Evolutionary conservation across 2,329 filamentous ascomycete species (phyloP).

Genomic region (Graphiopsis chlorocephala): DNA sequence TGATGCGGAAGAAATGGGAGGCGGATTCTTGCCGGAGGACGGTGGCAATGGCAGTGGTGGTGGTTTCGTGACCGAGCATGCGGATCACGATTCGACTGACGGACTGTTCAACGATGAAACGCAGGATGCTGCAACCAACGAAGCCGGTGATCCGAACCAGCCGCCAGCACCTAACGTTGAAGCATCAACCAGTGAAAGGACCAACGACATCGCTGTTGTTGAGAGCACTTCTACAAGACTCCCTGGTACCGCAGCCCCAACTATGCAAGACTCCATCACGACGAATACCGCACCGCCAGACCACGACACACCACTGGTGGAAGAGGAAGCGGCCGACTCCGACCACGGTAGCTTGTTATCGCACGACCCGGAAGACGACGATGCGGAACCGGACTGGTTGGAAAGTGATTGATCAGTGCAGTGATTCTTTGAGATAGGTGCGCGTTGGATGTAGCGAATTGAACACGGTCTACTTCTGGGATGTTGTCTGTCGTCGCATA

Average conservation of each 20-base stretch:
- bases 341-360: conserved; percentile 55
- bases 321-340: conserved; percentile 24
- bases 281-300: not conserved
- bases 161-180: not conserved
- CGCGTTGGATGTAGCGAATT: not conserved
- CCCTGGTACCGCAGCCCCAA: not conserved
- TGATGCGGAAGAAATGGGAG: not conserved
- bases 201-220: not conserved
- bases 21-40: not conserved
- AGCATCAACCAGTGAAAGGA: not conserved
- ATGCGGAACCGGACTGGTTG: conserved; percentile 64
- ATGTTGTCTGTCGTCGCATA: not conserved
- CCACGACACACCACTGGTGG: not conserved
- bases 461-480: not conserved
- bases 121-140: not conserved
- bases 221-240: not conserved
- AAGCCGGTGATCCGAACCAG: not conserved
- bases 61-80: conserved; percentile 8
- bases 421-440: not conserved
- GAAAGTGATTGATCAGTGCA: conserved; percentile 36
- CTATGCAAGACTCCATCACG: not conserved
- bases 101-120: not conserved
- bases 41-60: not conserved
- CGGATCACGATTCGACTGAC: not conserved
- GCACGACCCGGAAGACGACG: conserved; percentile 64